Evolutionary conservation across 2,329 filamentous ascomycete species (phyloP), one percentile per base, ranked within the genome.

Genomic region (Hansfordia pulvinata): DNA sequence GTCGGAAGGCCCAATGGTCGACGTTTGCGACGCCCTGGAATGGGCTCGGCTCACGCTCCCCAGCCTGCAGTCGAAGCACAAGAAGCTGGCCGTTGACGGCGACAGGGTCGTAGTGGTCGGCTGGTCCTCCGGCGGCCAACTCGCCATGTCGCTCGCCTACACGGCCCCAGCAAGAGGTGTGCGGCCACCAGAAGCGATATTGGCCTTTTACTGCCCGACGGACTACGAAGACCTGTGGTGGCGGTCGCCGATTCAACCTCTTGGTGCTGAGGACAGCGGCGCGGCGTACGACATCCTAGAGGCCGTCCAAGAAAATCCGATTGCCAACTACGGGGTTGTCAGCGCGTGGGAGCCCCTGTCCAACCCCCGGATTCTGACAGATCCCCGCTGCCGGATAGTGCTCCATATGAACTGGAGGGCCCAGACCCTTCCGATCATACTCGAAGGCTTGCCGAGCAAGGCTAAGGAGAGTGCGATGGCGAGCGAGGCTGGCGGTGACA

Each of bases 41-140:
- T 67, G 60, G 58, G 44, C 48, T 0, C 44, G 53, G 1, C 32
- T 36, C 0, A 31, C 30, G 3, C 41, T 63, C 2, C 47, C 46
- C 0, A 11, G 33, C 3, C 18, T 58, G 18, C 9, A 17, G 6
- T 18, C 22, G 4, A 16, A 11, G 10, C 13, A 28, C 8, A n/a
- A 14, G 4, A 23, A 33, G 8, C 16, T 54, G 3, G 10, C 19
- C 1, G 13, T 37, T 7, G 47, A 56, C 22, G 26, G 37, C 2
- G 38, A 50, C 0, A 39, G 33, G 3, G 43, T 63, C 1, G 54
- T 57, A 0, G 50, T 38, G 1, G 39, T 66, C 1, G 62, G 63
- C 0, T 67, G 61, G 62, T 67, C 62, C 0, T 49, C 53, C 0
- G 63, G 62, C 1, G 64, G 60, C 0, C 43, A 48, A 3, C 42